phyloP scores from a whole-genome alignment of 2,329 filamentous ascomycete species.

The Cladosporium sp. region DNA sequence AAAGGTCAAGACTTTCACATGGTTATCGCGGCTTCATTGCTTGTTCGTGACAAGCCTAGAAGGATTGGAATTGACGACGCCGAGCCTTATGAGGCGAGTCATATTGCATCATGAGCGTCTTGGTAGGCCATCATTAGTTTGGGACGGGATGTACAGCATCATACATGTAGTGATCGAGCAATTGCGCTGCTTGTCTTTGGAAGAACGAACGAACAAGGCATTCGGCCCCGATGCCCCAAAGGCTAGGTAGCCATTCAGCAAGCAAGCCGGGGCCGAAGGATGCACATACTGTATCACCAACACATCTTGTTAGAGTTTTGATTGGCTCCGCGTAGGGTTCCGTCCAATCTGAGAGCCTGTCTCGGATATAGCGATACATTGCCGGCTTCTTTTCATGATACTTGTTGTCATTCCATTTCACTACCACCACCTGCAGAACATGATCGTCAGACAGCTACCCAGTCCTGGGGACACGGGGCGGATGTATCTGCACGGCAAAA shows the following conservation, averaged over 20 bases:
- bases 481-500: background rate
- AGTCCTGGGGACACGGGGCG: background rate
- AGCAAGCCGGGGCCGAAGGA: background rate
- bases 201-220: background rate
- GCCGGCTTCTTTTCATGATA: background rate
- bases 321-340: background rate
- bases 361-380: background rate
- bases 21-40: background rate
- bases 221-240: background rate
- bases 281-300: background rate
- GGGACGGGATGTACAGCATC: background rate
- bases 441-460: background rate
- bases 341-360: background rate
- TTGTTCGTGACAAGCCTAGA: constrained; percentile 1
- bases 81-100: background rate
- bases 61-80: background rate
- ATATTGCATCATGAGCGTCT: background rate
- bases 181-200: background rate
- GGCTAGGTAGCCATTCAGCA: background rate
- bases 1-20: background rate
- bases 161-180: background rate
- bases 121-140: background rate
- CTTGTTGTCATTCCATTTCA: background rate
- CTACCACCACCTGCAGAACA: background rate
- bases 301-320: background rate